A percentile compares a stretch with the other conserved stretches of the same genome.
These are phyloP conservation scores for Ustilago crameri DNA, from an alignment of 1,284 basidiomycete species.

Conservation along the genomic window DNA sequence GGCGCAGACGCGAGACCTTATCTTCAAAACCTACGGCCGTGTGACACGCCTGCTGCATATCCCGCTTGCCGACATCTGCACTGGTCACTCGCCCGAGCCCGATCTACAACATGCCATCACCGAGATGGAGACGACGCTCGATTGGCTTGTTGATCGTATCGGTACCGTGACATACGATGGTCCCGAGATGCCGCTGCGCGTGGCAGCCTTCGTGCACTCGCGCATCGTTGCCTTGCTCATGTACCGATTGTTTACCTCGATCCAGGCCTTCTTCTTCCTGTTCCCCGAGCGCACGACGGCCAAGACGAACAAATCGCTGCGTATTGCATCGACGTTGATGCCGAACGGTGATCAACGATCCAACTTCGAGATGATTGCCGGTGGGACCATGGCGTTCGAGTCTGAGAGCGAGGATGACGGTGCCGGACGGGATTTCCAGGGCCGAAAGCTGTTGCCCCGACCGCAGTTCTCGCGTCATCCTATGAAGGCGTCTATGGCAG, in stretches of 20 bases:
- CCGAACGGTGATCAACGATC: slow-evolving; percentile 42
- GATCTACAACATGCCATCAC: slow-evolving; percentile 54
- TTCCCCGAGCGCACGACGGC: slow-evolving; percentile 39
- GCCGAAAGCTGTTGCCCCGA: slow-evolving; percentile 33
- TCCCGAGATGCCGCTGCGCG: slow-evolving; percentile 49
- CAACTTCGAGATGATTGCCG: slow-evolving; percentile 51
- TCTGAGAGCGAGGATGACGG: slow-evolving; percentile 47
- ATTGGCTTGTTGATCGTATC: slow-evolving; percentile 43
- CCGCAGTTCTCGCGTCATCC: slow-evolving; percentile 49
- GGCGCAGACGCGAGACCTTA: slow-evolving; percentile 43
- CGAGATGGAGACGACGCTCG: slow-evolving; percentile 51
- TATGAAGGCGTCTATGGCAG: slow-evolving; percentile 49
- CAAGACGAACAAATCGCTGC: slow-evolving; percentile 46
- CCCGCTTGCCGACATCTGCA: slow-evolving; percentile 50
- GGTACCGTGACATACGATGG: slow-evolving; percentile 42
- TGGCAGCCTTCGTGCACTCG: slow-evolving; percentile 48
- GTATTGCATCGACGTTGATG: slow-evolving; percentile 48
- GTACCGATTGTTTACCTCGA: slow-evolving; percentile 49
- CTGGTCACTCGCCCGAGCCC: slow-evolving; percentile 49
- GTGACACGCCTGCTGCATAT: slow-evolving; percentile 53
- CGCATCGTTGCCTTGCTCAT: slow-evolving; percentile 44
- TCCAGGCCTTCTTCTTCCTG: slow-evolving; percentile 47
- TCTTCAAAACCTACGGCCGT: slow-evolving; percentile 49
- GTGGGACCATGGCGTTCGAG: slow-evolving; percentile 22
- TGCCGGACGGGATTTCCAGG: slow-evolving; percentile 39